Percentiles rank a stretch among this genome's conserved stretches.
Conservation (phyloP, 306 rosid genomes). For the Dalbergia cochinchinensis region DNA sequence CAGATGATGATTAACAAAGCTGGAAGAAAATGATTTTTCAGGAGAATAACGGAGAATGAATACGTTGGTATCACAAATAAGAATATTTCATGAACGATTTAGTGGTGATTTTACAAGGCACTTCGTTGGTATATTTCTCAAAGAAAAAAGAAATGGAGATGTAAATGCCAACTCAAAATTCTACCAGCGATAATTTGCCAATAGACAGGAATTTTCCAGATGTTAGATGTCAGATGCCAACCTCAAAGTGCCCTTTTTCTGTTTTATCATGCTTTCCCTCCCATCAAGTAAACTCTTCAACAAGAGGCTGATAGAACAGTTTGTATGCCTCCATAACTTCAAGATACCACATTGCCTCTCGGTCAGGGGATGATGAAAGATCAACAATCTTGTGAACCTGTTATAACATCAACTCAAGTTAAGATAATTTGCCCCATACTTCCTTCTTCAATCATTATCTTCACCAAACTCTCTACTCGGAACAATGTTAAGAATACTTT, state of each 20-base stretch:
- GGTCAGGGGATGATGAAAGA: constrained; percentile 74
- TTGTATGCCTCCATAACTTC: constrained; percentile 91
- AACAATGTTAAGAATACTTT: not conserved
- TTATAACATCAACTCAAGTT: not conserved
- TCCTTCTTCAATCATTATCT: constrained; percentile 11
- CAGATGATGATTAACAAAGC: constrained; percentile 9
- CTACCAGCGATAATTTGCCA: not conserved
- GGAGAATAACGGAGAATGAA: constrained; percentile 10
- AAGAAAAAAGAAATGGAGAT: not conserved
- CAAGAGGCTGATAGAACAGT: constrained; percentile 73
- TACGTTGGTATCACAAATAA: constrained; percentile 16
- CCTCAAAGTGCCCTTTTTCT: constrained; percentile 16
- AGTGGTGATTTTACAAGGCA: constrained; percentile 13
- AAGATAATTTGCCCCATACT: constrained; percentile 15
- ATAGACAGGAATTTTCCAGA: constrained; percentile 14
- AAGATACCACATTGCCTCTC: constrained; percentile 95
- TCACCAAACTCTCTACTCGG: not conserved
- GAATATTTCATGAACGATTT: not conserved
- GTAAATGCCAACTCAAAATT: constrained; percentile 26
- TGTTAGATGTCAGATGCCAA: constrained; percentile 10
- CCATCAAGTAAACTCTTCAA: constrained; percentile 59
- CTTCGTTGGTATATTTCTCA: constrained; percentile 19
- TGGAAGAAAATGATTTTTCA: not conserved
- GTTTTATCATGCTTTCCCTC: not conserved
- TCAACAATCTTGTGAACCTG: constrained; percentile 97